Conservation (phyloP, 768 basidiomycete species). For the Tulasnella sp. region DNA sequence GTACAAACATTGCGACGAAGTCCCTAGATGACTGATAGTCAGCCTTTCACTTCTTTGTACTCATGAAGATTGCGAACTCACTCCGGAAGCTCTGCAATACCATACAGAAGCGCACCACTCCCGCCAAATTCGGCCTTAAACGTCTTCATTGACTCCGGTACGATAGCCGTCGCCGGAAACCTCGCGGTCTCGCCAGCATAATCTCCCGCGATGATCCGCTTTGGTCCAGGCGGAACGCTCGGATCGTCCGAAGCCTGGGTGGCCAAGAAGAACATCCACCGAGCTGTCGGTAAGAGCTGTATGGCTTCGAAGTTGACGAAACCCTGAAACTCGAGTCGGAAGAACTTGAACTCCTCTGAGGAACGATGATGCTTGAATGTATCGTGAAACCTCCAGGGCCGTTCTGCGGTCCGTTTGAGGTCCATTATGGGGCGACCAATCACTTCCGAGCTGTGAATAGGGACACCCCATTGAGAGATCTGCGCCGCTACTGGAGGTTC, state of each 20-base stretch:
- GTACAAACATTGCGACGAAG: not conserved
- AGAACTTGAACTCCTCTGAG: not conserved
- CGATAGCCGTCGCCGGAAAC: not conserved
- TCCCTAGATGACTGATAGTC: not conserved
- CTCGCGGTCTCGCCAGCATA: not conserved
- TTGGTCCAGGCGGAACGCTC: not conserved
- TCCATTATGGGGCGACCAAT: not conserved
- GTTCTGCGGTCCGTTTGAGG: not conserved
- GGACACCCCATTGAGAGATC: not conserved
- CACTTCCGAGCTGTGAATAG: not conserved
- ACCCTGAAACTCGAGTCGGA: not conserved
- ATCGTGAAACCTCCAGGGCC: not conserved
- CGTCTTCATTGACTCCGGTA: not conserved
- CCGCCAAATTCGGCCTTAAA: not conserved
- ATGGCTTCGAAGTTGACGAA: not conserved
- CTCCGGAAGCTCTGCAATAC: not conserved
- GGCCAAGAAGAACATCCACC: not conserved
- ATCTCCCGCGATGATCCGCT: not conserved
- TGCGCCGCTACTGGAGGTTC: not conserved
- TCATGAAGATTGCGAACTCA: not conserved
- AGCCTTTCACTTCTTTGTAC: not conserved
- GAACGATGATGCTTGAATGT: not conserved
- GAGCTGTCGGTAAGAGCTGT: not conserved
- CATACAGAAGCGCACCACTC: not conserved
- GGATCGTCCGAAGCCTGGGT: not conserved